A percentile compares a stretch with the other conserved stretches of the same genome.
These are phyloP conservation scores for Ogataea glucozyma DNA, from an alignment of 805 yeast genomes.

Conservation along the genomic window DNA sequence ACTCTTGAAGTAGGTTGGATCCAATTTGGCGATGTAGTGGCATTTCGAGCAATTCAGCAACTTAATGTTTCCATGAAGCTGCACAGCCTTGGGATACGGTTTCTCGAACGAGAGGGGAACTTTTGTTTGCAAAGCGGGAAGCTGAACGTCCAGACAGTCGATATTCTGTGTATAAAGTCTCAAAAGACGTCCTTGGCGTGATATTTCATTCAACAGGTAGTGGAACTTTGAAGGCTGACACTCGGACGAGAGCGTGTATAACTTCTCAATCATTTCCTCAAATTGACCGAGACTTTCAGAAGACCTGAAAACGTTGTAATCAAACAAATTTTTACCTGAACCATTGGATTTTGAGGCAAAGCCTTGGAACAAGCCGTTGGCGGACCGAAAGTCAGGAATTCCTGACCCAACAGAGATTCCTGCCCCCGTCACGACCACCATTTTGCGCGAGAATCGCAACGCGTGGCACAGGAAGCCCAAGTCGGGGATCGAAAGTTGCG, in stretches of 20 bases:
- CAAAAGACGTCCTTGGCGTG: conserved; percentile 62
- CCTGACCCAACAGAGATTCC: conserved; percentile 91
- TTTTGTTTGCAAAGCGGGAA: conserved; percentile 48
- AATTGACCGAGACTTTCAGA: conserved; percentile 60
- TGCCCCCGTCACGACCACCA: conserved; percentile 80
- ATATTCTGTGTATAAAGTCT: conserved; percentile 87
- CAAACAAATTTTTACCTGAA: conserved; percentile 65
- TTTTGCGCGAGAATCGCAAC: conserved; percentile 52
- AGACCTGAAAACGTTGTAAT: conserved; percentile 72
- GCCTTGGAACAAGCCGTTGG: conserved; percentile 71
- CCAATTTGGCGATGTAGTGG: conserved; percentile 53
- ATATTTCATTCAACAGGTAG: conserved; percentile 55
- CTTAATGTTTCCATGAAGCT: conserved; percentile 81
- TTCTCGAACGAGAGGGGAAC: conserved; percentile 45
- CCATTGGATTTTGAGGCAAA: conserved; percentile 42
- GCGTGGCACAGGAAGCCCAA: conserved; percentile 54
- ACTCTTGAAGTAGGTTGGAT: conserved; percentile 47
- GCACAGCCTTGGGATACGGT: conserved; percentile 58
- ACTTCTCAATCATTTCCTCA: conserved; percentile 69
- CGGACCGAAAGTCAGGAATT: conserved; percentile 75
- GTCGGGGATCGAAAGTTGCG: conserved; percentile 41
- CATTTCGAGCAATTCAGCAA: conserved; percentile 79
- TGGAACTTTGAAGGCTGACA: conserved; percentile 80
- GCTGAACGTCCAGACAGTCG: conserved; percentile 72
- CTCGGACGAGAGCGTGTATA: conserved; percentile 53